Base-by-base conservation (phyloP, 805 yeast species). In the Zygoascus tannicola region DNA sequence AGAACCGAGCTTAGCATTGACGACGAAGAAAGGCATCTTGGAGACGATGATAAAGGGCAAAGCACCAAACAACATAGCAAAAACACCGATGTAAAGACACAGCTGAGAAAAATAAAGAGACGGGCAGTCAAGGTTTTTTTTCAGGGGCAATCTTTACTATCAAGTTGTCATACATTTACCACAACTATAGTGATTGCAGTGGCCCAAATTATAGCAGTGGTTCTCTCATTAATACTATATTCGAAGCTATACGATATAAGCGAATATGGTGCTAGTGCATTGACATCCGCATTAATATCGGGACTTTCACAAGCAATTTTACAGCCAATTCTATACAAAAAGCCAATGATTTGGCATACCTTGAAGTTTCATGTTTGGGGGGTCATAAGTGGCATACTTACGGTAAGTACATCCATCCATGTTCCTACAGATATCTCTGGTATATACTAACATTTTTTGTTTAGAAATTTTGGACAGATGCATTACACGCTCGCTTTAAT, bases 361-460 rank as follows among this genome's bases (percentile, higher is more conserved):
- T 7, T 26, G 30, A 61, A 60, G 44, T 63, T 62, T 47, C 61
- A 62, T 38, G 60, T 60, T 2, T 63, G 67, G 67, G 67, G 67
- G 2, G 57, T 55, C 10, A 43, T 57, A 35, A 56, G 57, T 22
- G 67, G 67, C 4, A 34, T 59, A 7, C 62, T 65, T 64, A 57
- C 63, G 32, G 52, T 50, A 43, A 18, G 54, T 47, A 19, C n/a
- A n/a, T n/a, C n/a, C n/a, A n/a, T n/a, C n/a, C n/a, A n/a, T n/a
- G n/a, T n/a, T n/a, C n/a, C n/a, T n/a, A n/a, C n/a, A n/a, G n/a
- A n/a, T n/a, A n/a, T n/a, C n/a, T n/a, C n/a, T n/a, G n/a, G n/a
- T n/a, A n/a, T n/a, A n/a, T n/a, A n/a, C n/a, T n/a, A n/a, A n/a
- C n/a, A n/a, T n/a, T n/a, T n/a, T n/a, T n/a, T n/a, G n/a, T 33